Percentiles rank a stretch among this genome's conserved stretches.
Evolutionary conservation across 306 rosid species (phyloP).

Genomic region (Mucuna pruriens): DNA sequence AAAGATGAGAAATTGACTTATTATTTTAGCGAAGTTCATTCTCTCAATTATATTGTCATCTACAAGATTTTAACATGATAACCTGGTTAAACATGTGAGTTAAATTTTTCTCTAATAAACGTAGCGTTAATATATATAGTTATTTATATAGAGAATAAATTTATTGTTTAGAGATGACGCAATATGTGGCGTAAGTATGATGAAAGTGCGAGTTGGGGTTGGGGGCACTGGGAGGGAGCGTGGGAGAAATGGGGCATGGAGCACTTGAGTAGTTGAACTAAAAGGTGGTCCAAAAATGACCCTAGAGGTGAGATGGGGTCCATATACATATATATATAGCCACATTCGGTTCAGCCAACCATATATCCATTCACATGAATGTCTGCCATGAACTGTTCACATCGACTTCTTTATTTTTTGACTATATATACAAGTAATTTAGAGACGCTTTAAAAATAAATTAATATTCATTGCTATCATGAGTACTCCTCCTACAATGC

Average conservation of each 20-base stretch:
- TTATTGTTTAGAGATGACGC: constrained; percentile 38
- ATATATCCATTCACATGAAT: constrained; percentile 24
- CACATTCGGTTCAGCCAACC: constrained; percentile 38
- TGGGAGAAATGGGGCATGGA: constrained; percentile 31
- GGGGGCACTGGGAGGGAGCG: constrained; percentile 29
- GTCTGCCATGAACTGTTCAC: constrained; percentile 10
- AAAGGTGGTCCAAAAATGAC: constrained; percentile 48
- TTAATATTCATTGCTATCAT: neutral
- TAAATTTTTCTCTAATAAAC: too few species aligned
- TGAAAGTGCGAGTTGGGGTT: constrained; percentile 23
- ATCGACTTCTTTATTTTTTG: neutral
- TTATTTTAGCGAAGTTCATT: too few species aligned
- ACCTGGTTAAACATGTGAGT: too few species aligned
- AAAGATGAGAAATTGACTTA: too few species aligned
- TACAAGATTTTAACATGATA: too few species aligned
- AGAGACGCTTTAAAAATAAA: neutral
- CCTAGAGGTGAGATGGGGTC: constrained; percentile 33
- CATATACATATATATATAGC: constrained; percentile 10
- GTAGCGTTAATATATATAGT: too few species aligned
- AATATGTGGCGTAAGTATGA: constrained; percentile 47
- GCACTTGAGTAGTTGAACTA: constrained; percentile 36
- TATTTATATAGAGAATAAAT: neutral
- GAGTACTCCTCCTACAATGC: neutral
- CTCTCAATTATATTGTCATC: too few species aligned
- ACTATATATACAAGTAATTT: too few species aligned